Evolutionary conservation across 2,329 filamentous ascomycete genomes (phyloP).

Genomic region (Cryphonectria japonica): DNA sequence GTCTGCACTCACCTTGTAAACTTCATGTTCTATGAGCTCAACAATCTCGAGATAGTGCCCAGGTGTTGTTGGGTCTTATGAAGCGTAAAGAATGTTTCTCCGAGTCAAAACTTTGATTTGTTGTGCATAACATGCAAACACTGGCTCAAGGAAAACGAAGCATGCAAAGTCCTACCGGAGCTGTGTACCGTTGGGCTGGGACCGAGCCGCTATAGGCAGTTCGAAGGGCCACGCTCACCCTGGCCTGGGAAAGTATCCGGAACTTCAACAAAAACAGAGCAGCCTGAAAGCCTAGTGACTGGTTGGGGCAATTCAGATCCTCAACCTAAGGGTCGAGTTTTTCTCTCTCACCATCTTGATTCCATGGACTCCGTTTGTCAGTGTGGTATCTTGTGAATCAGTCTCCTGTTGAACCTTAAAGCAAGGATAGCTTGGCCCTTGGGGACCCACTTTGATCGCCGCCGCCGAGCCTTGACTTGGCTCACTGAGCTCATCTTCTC

Average conservation of each 20-base stretch:
- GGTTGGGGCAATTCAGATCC: not conserved
- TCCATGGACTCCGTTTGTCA: not conserved
- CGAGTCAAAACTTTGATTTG: not conserved
- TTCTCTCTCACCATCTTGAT: not conserved
- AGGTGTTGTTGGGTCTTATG: not conserved
- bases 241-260: not conserved
- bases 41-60: not conserved
- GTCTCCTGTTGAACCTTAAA: not conserved
- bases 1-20: not conserved
- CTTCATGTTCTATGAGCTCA: not conserved
- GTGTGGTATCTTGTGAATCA: not conserved
- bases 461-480: not conserved
- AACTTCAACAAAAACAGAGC: not conserved
- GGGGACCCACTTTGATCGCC: slow-evolving; percentile 17
- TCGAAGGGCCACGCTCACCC: slow-evolving; percentile 13
- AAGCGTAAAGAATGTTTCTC: not conserved
- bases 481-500: slow-evolving; percentile 13
- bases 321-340: not conserved
- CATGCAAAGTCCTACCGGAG: not conserved
- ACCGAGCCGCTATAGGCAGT: not conserved
- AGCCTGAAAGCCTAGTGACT: not conserved
- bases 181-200: slow-evolving; percentile 3
- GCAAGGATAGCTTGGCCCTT: slow-evolving; percentile 2
- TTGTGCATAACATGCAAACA: not conserved
- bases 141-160: not conserved